Evolutionary conservation across 139 green algal species (phyloP).

Genomic region (Nannochloris sp.): DNA sequence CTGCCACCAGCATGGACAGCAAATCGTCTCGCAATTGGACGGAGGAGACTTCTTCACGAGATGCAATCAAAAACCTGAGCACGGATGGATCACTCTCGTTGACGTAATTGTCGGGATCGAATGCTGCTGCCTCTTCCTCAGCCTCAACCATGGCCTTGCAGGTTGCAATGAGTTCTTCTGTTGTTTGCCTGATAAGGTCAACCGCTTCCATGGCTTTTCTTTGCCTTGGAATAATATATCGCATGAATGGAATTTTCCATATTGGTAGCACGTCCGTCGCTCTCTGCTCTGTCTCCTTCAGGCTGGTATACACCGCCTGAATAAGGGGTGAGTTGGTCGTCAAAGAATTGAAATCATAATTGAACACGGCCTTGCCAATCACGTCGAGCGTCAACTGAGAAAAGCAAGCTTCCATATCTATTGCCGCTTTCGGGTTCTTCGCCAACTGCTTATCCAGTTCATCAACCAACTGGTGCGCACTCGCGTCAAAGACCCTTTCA

Average conservation of each 20-base stretch:
- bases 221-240: conserved; percentile 56
- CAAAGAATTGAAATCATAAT: conserved; percentile 96
- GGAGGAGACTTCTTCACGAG: conserved; percentile 77
- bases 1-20: conserved; percentile 96
- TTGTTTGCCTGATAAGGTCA: conserved; percentile 80
- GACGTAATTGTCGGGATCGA: conserved; percentile 69
- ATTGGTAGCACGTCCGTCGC: conserved; percentile 92
- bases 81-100: conserved; percentile 85
- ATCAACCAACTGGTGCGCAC: conserved; percentile 47
- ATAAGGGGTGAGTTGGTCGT: conserved; percentile 71
- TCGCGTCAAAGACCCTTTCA: conserved; percentile 68
- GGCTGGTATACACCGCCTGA: conserved; percentile 92
- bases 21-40: conserved; percentile 93
- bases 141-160: conserved; percentile 87
- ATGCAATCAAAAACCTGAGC: conserved; percentile 92
- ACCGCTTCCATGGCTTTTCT: conserved; percentile 68
- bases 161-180: conserved; percentile 80
- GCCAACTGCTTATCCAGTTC: conserved; percentile 56
- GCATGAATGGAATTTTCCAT: conserved; percentile 78
- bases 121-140: conserved; percentile 54
- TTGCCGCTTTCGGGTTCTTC: conserved; percentile 19
- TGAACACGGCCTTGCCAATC: conserved; percentile 96
- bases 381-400: conserved; percentile 95
- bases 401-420: conserved; percentile 96
- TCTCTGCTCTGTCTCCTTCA: conserved; percentile 96